phyloP scores from a whole-genome alignment of 495 filamentous ascomycete species.

The Penicillium coffeae region DNA sequence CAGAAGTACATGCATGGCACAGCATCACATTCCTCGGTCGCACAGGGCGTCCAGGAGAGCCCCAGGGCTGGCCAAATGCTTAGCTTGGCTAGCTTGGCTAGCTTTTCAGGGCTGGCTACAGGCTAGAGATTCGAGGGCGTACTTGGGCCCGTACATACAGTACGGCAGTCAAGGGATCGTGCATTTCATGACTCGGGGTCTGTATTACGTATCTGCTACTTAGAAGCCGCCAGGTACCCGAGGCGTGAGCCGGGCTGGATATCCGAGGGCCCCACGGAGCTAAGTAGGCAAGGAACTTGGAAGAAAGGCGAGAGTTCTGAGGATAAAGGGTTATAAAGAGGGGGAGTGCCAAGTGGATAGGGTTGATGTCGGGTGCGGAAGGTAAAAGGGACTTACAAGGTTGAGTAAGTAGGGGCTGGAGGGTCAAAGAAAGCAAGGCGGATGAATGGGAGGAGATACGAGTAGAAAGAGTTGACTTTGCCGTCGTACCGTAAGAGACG shows the following conservation, averaged over 20 bases:
- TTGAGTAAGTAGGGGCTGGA: no score
- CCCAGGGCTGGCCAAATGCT: no score
- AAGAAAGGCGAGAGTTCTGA: background rate
- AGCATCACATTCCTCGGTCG: constrained; percentile 16
- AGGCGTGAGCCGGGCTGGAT: constrained; percentile 8
- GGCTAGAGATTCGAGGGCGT: background rate
- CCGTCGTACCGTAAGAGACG: no score
- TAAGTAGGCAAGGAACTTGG: background rate
- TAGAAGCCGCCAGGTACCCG: background rate
- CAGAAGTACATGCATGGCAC: no score
- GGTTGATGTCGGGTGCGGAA: no score
- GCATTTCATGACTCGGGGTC: background rate
- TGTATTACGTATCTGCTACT: constrained; percentile 7
- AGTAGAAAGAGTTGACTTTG: constrained; percentile 3
- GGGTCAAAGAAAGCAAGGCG: no score
- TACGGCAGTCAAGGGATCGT: background rate
- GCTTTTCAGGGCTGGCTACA: no score
- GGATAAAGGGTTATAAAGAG: no score
- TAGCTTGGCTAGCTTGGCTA: no score
- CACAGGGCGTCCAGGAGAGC: constrained; percentile 8
- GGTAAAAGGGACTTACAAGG: no score
- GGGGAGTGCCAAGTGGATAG: no score
- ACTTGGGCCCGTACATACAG: background rate
- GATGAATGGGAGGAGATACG: no score
- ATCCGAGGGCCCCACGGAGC: constrained; percentile 15